phyloP scores from a whole-genome alignment of 192 early-diverging fungal genomes.

The Coemansia sp. region DNA sequence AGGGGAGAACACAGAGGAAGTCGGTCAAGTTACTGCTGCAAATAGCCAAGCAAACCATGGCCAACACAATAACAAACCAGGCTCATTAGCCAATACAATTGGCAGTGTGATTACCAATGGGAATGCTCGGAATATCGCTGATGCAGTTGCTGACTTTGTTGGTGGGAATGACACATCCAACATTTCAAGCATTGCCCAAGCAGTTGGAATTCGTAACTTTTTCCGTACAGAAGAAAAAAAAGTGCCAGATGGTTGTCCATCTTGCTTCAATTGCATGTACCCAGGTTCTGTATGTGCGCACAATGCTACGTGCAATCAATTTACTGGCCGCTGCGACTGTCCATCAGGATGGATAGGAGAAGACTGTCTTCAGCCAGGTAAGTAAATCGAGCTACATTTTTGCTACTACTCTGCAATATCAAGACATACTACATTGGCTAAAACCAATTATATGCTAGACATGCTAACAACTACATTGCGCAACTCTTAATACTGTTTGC shows the following conservation, averaged over 20 bases:
- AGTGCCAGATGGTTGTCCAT: slow-evolving; percentile 61
- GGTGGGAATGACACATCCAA: slow-evolving; percentile 35
- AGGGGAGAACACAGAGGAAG: not conserved
- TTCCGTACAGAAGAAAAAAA: slow-evolving; percentile 30
- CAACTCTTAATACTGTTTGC: not conserved
- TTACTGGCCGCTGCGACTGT: slow-evolving; percentile 73
- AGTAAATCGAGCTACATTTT: not conserved
- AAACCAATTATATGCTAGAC: not conserved
- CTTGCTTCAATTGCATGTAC: slow-evolving; percentile 85
- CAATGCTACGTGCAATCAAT: slow-evolving; percentile 71
- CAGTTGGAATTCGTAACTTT: slow-evolving; percentile 48
- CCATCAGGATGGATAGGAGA: slow-evolving; percentile 78
- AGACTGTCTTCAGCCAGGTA: slow-evolving; percentile 68
- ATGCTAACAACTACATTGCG: not conserved
- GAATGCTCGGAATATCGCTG: slow-evolving; percentile 16
- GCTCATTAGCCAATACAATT: slow-evolving; percentile 3
- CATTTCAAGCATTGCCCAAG: slow-evolving; percentile 29
- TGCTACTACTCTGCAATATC: not conserved
- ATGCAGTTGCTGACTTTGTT: slow-evolving; percentile 32
- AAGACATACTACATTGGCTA: not conserved
- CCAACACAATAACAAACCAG: not conserved
- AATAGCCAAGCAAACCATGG: not conserved
- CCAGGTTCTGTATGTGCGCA: slow-evolving; percentile 72
- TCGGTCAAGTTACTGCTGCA: not conserved
- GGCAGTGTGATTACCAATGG: slow-evolving; percentile 2